Evolutionary conservation across 306 rosid genomes (phyloP), one percentile per base, ranked within the genome.

Genomic region (Casuarina equisetifolia): DNA sequence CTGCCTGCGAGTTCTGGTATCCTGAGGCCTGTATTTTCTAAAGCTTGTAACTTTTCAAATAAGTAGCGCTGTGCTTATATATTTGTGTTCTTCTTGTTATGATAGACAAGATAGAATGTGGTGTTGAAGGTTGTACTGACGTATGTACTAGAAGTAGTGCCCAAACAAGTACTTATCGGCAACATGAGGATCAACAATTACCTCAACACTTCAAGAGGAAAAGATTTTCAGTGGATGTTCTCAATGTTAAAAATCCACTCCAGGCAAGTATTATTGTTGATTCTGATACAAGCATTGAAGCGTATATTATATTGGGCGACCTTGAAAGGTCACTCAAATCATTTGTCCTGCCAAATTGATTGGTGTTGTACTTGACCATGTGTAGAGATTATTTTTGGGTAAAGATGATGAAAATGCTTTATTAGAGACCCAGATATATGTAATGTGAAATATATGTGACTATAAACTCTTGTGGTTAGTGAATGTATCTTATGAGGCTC

Each of bases 61-160:
- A 76, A 69, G 50, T 42, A 43, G 45, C 52, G 32, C 55, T 4
- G 42, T 72, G 74, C 53, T 79, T 80, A 51, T 69, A 57, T 70
- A 69, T 51, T 45, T 55, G 64, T 62, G 35, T 76, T 54, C n/a
- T n/a, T n/a, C 81, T 82, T 72, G 76, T 81, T 69, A 66, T 75
- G 32, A 73, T 79, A 90, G 97, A 84, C 68, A 86, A 84, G 90
- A 76, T 93, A 68, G 97, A 93, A 53, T 78, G 90, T 75, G 76
- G 91, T n/a, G 74, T 90, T 52, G 96, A 91, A 74, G 89, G 93
- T 17, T 91, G 90, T 72, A 88, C 85, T 82, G 90, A 81, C 80
- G 76, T 42, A 42, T 83, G 75, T 36, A 66, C 12, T 53, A 72
- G 70, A 77, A 80, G 80, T 69, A 48, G 32, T 72, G 73, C 80